Conservation (phyloP, 2,329 filamentous ascomycete species). For the Periconia digitata region DNA sequence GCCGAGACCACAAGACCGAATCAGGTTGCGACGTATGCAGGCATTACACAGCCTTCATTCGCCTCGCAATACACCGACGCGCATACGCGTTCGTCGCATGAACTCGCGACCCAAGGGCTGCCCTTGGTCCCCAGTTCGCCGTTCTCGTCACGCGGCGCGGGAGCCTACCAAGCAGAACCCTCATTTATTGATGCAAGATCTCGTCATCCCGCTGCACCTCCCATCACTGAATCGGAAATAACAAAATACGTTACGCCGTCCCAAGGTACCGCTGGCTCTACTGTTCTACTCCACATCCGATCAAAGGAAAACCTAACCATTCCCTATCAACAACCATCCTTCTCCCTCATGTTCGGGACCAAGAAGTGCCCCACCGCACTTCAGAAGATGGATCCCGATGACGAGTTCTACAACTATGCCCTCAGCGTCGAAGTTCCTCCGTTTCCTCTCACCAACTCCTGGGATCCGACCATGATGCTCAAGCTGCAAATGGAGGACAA, state of each 20-base stretch:
- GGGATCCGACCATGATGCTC: constrained; percentile 59
- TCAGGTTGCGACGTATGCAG: constrained; percentile 55
- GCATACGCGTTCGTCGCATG: constrained; percentile 54
- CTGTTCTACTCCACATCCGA: constrained; percentile 72
- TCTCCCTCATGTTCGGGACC: constrained; percentile 78
- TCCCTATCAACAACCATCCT: constrained; percentile 49
- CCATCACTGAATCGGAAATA: constrained; percentile 57
- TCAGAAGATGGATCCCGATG: constrained; percentile 59
- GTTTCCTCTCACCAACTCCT: constrained; percentile 59
- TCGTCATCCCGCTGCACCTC: constrained; percentile 54
- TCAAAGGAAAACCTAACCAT: constrained; percentile 71
- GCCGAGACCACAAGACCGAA: constrained; percentile 64
- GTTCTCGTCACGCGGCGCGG: constrained; percentile 50
- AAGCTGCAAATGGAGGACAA: constrained; percentile 62
- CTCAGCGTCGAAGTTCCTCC: constrained; percentile 73
- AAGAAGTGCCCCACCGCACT: constrained; percentile 70
- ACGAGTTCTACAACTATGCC: constrained; percentile 67
- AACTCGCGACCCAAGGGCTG: constrained; percentile 47
- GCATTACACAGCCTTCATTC: constrained; percentile 54
- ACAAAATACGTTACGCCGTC: constrained; percentile 65
- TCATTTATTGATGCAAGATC: constrained; percentile 59
- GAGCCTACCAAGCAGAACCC: constrained; percentile 51
- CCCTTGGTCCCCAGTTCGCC: constrained; percentile 50
- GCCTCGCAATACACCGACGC: constrained; percentile 52
- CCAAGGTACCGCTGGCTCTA: constrained; percentile 68